phyloP scores from a whole-genome alignment of 495 filamentous ascomycete genomes.

The Talaromyces ruber region DNA sequence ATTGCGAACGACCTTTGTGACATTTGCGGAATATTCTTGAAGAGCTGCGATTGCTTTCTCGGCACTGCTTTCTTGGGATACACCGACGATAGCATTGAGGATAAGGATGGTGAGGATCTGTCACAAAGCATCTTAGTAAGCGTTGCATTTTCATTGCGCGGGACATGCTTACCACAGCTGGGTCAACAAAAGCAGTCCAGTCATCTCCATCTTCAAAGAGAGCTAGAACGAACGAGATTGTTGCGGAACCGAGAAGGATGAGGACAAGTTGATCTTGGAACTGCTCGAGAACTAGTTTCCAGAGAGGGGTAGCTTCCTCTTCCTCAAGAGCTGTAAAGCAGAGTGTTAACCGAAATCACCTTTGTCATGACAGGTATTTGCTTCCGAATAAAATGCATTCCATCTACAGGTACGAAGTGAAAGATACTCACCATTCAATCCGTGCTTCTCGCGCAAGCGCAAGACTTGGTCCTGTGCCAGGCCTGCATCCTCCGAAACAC shows the following conservation, averaged over 20 bases:
- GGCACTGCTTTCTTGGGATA: conserved; percentile 96
- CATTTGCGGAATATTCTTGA: conserved; percentile 98
- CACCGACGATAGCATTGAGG: conserved; percentile 93
- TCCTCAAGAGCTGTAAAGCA: conserved; percentile 70
- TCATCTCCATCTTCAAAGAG: conserved; percentile 88
- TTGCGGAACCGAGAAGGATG: conserved; percentile 87
- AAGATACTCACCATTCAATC: conserved; percentile 67
- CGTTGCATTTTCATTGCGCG: neutral
- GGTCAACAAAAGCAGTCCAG: conserved; percentile 98
- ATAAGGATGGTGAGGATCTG: conserved; percentile 96
- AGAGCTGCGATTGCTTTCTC: conserved; percentile 98
- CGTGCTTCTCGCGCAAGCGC: conserved; percentile 56
- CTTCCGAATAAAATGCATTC: neutral
- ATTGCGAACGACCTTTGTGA: conserved; percentile 84
- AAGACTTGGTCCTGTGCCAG: conserved; percentile 63
- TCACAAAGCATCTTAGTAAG: neutral
- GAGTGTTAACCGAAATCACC: conserved; percentile 12
- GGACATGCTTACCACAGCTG: conserved; percentile 63
- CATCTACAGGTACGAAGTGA: neutral
- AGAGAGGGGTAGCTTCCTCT: conserved; percentile 93
- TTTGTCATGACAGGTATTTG: neutral
- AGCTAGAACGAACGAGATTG: conserved; percentile 88
- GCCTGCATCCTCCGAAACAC: conserved; percentile 56
- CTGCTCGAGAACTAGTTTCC: conserved; percentile 94
- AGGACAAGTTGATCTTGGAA: conserved; percentile 99